Base-by-base conservation (phyloP, 2,329 filamentous ascomycete genomes). In the Epichloe bromicola region DNA sequence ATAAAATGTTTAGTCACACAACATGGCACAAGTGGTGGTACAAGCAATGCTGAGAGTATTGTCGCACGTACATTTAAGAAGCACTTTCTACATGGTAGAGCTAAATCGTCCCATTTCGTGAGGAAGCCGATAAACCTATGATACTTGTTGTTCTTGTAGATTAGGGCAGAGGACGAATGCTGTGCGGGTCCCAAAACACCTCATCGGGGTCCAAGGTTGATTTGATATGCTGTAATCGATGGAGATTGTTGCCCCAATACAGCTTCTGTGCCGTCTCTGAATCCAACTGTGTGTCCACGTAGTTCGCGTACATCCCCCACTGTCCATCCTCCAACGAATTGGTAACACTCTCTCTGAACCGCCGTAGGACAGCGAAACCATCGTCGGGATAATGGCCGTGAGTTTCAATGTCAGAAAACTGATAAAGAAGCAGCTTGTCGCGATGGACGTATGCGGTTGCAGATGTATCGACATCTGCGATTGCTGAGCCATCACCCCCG, bases 281-380 rank as follows among this genome's bases (percentile, higher is more conserved):
- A 58, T 67, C 65, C 52, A 76, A 64, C 42, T 63, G 67, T 0
- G 74, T 68, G 57, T 79, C 75, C 4, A 74, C 69, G 49, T 78
- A 79, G 64, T 78, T 78, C 56, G 73, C 64, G 55, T 78, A 79
- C 52, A 71, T 72, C 17, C 71, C 71, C 61, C 73, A 74, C 7
- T 63, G 56, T 1, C 62, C 65, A 37, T 65, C 56, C 12, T 62
- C 60, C 61, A 69, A 63, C 12, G 26, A 10, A 46, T 62, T 58
- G 33, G 61, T 65, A 46, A 71, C 61, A 5, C 62, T 65, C 10
- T 66, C 61, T 53, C 61, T 54, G 70, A 46, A 46, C 20, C 30
- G 6, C 30, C 34, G 14, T 7, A 46, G 7, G 10, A 46, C 14
- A 5, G 7, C 68, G 59, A 73, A 67, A 48, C 67, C 67, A 37